These are phyloP conservation scores for Tympanopsis confertula DNA, from an alignment of 2,329 filamentous ascomycete genomes.

Conservation along the genomic window DNA sequence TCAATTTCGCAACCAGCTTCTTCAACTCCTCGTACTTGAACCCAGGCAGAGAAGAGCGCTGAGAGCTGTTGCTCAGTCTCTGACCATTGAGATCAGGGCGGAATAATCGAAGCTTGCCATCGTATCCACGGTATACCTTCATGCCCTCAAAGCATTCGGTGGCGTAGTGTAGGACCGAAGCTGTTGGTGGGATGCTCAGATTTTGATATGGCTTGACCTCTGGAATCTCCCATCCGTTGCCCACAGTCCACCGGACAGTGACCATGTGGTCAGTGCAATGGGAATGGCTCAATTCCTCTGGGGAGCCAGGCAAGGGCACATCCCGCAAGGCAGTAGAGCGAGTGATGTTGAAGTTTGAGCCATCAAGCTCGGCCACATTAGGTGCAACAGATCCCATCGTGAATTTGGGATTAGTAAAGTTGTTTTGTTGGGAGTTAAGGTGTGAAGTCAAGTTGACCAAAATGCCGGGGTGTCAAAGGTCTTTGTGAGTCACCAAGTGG, in stretches of 20 bases:
- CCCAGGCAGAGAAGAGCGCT: conserved; percentile 37
- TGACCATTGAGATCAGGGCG: conserved; percentile 40
- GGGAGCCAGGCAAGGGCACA: neutral
- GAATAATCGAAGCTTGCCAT: conserved; percentile 46
- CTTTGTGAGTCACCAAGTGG: too few species aligned
- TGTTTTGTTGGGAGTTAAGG: too few species aligned
- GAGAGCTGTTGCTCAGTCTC: conserved; percentile 7
- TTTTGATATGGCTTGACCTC: conserved; percentile 45
- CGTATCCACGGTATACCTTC: conserved; percentile 48
- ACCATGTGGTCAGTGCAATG: conserved; percentile 53
- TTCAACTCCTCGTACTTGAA: conserved; percentile 40
- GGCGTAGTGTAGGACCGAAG: conserved; percentile 50
- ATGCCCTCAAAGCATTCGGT: conserved; percentile 59
- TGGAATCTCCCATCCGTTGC: conserved; percentile 43
- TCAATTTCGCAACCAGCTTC: conserved; percentile 39
- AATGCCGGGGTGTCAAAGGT: too few species aligned
- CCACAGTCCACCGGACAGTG: conserved; percentile 39
- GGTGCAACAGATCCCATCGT: neutral
- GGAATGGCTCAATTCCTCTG: neutral
- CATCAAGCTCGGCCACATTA: neutral
- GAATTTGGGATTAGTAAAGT: too few species aligned
- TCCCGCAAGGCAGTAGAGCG: neutral
- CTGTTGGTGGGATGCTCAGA: conserved; percentile 45
- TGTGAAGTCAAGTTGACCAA: too few species aligned
- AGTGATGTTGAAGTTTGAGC: neutral